These are phyloP conservation scores for Kockovaella imperatae DNA, from an alignment of 768 basidiomycete genomes.

Conservation along the genomic window DNA sequence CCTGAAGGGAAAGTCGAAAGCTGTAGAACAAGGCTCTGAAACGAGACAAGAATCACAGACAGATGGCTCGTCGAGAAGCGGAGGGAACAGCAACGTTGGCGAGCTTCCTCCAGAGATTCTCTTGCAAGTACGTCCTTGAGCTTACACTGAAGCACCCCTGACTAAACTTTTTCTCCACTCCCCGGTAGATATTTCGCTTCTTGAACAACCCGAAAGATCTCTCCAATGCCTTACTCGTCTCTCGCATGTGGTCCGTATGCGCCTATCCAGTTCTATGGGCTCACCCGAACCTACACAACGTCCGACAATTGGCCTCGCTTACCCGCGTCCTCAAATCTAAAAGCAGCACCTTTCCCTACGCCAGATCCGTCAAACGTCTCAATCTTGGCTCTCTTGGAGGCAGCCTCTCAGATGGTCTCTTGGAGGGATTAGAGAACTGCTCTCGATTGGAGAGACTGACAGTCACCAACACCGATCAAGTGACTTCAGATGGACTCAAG, in stretches of 20 bases:
- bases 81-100: slow-evolving; percentile 3
- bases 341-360: slow-evolving; percentile 76
- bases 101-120: slow-evolving; percentile 79
- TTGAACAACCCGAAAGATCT: slow-evolving; percentile 68
- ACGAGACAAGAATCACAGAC: slow-evolving; percentile 1
- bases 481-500: slow-evolving; percentile 59
- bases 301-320: slow-evolving; percentile 68
- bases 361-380: slow-evolving; percentile 78
- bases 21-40: slow-evolving; percentile 10
- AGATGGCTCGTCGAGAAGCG: background rate
- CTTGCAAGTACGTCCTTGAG: slow-evolving; percentile 52
- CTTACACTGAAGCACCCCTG: background rate
- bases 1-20: slow-evolving; percentile 3
- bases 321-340: slow-evolving; percentile 55
- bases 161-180: background rate
- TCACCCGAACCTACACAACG: slow-evolving; percentile 67
- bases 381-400: slow-evolving; percentile 70
- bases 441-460: slow-evolving; percentile 79
- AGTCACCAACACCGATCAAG: slow-evolving; percentile 64
- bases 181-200: slow-evolving; percentile 61
- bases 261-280: slow-evolving; percentile 93
- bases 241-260: slow-evolving; percentile 89
- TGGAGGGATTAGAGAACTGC: slow-evolving; percentile 64
- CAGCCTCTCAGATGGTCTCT: slow-evolving; percentile 65
- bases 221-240: slow-evolving; percentile 67